Base-by-base conservation (phyloP, 1,139 yeast species). In the Sugiyamaella paludigena region DNA sequence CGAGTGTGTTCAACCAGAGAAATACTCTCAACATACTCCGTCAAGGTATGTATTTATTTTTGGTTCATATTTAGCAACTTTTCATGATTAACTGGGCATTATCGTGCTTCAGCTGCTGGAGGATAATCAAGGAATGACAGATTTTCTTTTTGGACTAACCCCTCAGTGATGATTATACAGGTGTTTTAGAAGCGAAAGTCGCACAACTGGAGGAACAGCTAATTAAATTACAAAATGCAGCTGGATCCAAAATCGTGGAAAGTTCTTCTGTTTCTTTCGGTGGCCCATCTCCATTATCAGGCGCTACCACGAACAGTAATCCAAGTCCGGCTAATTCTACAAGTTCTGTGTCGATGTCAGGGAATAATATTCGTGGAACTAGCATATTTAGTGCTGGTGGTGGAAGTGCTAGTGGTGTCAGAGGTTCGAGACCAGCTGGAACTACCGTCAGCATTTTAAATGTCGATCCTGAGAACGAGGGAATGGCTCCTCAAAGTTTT, bases 1-100 rank as follows among this genome's bases (percentile, higher is more conserved):
- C 3, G 68, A 72, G 52, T 80, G 85, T 61, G 69, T 79, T 2
- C 83, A 80, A 58, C 85, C 85, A 0, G 78, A 78, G 4, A 71
- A 78, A 47, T 80, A 80, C 51, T 72, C 51, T 29, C 60, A 51
- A 32, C 58, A 55, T 39, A 62, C 56, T 10, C 63, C 62, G 9
- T 32, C 50, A 27, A 56, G 53, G 49, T 42, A 46, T 12, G 66
- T 63, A 12, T 16, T 11, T 12, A 13, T 13, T 6, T 30, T 16
- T 24, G 36, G 26, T 13, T 34, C 32, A 24, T n/a, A 11, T 19
- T 7, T 13, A 24, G n/a, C n/a, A n/a, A n/a, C n/a, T n/a, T 11
- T 19, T 13, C 10, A 13, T 6, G 15, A 16, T 35, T 7, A 12
- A 10, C 13, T 9, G 37, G 13, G n/a, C n/a, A n/a, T n/a, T n/a